Evolutionary conservation across 2,329 filamentous ascomycete species (phyloP).

Genomic region (Trichoderma endophyticum): DNA sequence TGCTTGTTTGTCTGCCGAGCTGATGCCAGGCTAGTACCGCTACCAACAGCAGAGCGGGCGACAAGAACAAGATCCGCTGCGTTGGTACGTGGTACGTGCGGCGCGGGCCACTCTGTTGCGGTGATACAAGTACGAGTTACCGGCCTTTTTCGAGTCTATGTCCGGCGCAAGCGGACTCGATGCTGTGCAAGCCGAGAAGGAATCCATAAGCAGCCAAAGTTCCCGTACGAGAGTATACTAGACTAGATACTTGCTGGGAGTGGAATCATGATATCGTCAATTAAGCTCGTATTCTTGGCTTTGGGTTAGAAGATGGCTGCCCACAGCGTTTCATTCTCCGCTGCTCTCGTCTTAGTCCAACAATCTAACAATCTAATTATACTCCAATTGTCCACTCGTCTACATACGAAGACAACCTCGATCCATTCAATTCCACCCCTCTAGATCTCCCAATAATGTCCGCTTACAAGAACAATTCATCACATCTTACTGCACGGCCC

Average conservation of each 20-base stretch:
- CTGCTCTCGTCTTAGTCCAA: not conserved
- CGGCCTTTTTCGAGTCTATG: not conserved
- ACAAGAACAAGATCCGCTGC: not conserved
- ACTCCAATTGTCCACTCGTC: not conserved
- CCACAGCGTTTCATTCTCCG: not conserved
- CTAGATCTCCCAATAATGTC: not conserved
- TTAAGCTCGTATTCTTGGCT: slow-evolving; percentile 11
- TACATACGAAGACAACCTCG: not conserved
- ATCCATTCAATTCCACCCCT: not conserved
- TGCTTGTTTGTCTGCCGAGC: not conserved
- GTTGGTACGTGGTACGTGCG: not conserved
- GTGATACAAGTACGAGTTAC: not conserved
- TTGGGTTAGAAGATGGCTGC: slow-evolving; percentile 4
- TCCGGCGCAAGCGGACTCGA: not conserved
- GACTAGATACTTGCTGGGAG: not conserved
- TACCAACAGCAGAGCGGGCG: not conserved
- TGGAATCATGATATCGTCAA: not conserved
- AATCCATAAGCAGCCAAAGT: not conserved
- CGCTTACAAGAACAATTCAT: not conserved
- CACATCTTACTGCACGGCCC: not conserved
- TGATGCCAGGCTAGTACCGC: not conserved
- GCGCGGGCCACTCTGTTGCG: not conserved
- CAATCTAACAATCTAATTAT: not conserved
- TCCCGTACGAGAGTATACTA: not conserved
- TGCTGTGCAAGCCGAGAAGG: not conserved